These are phyloP conservation scores for Solanum rostratum DNA, from an alignment of 257 asterid species.

Conservation along the genomic window DNA sequence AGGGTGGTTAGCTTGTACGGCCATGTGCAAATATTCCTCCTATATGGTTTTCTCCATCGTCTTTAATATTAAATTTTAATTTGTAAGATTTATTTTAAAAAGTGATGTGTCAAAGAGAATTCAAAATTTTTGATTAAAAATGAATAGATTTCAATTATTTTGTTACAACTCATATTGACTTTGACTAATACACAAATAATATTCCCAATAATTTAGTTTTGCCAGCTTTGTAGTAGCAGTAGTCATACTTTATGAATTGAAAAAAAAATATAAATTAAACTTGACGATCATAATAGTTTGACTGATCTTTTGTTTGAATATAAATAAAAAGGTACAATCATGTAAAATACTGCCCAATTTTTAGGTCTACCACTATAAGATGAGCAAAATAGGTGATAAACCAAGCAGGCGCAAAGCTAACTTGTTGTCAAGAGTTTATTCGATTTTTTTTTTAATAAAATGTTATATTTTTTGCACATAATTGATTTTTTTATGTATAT, in stretches of 20 bases:
- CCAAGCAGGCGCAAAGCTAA: too few species aligned
- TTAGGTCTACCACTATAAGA: not conserved
- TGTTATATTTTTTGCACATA: too few species aligned
- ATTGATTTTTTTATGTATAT: too few species aligned
- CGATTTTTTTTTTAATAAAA: too few species aligned
- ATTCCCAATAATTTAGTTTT: not conserved
- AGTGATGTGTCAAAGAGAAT: not conserved
- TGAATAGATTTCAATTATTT: not conserved
- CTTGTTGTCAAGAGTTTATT: too few species aligned
- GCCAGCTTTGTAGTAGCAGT: not conserved
- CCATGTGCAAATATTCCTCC: not conserved
- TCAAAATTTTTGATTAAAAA: not conserved
- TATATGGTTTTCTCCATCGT: too few species aligned
- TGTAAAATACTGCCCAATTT: not conserved
- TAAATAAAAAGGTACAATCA: not conserved
- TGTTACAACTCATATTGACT: not conserved
- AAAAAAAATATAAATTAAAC: not conserved
- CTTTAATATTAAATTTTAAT: too few species aligned
- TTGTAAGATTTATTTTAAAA: too few species aligned
- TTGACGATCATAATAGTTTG: not conserved
- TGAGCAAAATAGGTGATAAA: not conserved
- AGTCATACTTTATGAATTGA: not conserved
- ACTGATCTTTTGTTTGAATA: not conserved
- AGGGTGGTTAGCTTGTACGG: not conserved
- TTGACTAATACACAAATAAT: not conserved